These are phyloP conservation scores for Agaricus sinodeliciosus DNA, from an alignment of 768 basidiomycete genomes.

Conservation along the genomic window DNA sequence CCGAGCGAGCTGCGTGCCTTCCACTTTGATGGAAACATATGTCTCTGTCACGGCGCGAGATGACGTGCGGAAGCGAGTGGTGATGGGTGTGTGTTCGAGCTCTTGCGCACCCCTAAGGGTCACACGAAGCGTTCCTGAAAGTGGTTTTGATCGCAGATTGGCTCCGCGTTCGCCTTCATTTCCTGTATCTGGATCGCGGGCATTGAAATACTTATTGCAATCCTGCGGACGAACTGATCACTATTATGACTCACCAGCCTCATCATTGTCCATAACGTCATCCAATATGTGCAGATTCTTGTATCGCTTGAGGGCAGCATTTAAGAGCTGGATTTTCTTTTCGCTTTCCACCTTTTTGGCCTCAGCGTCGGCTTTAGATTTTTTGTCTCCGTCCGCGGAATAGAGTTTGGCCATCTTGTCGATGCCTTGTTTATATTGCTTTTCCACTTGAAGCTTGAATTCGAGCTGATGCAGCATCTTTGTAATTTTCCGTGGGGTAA, in stretches of 20 bases:
- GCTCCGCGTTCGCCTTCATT: constrained; percentile 86
- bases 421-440: constrained; percentile 96
- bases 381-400: constrained; percentile 95
- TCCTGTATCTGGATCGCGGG: constrained; percentile 37
- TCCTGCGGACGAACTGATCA: neutral
- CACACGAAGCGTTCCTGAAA: constrained; percentile 88
- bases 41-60: constrained; percentile 82
- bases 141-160: constrained; percentile 85
- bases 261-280: constrained; percentile 83
- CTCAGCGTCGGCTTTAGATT: constrained; percentile 87
- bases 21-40: constrained; percentile 89
- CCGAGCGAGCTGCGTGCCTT: constrained; percentile 87
- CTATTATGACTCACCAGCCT: constrained; percentile 40
- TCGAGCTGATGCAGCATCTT: constrained; percentile 98
- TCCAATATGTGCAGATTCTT: constrained; percentile 94
- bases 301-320: constrained; percentile 90
- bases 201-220: constrained; percentile 1
- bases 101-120: constrained; percentile 88
- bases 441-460: constrained; percentile 97
- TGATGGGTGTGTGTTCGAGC: constrained; percentile 87
- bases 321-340: constrained; percentile 90
- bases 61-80: constrained; percentile 61
- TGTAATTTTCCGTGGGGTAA: constrained; percentile 94
- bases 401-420: constrained; percentile 99
- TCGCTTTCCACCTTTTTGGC: constrained; percentile 93